phyloP scores from a whole-genome alignment of 108 stramenopile genomes.

The Nitzschia sp. region DNA sequence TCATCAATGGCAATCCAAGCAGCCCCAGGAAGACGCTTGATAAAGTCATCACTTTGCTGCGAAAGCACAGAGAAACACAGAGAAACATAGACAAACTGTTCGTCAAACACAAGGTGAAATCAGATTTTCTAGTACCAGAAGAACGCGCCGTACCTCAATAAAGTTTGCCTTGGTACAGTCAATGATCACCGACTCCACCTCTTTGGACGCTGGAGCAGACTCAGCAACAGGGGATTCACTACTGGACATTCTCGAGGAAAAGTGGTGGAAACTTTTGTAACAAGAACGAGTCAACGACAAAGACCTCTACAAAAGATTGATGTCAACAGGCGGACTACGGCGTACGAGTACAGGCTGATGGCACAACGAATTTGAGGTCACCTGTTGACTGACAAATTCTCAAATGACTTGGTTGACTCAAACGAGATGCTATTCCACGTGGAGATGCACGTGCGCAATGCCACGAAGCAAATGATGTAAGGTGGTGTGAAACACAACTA shows the following conservation, averaged over 20 bases:
- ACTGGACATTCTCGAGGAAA: too few species aligned
- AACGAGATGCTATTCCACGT: background rate
- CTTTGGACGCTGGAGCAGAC: background rate
- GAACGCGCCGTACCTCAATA: background rate
- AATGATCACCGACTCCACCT: slow-evolving; percentile 2
- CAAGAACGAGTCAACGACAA: too few species aligned
- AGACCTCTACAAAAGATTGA: too few species aligned
- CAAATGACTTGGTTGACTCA: too few species aligned
- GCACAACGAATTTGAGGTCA: too few species aligned
- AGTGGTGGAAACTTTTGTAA: too few species aligned
- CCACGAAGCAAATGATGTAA: background rate
- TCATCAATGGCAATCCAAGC: slow-evolving; percentile 76
- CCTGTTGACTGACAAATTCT: too few species aligned
- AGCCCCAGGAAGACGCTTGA: slow-evolving; percentile 61
- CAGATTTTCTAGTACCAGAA: background rate
- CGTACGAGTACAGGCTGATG: too few species aligned
- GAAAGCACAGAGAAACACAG: slow-evolving; percentile 3
- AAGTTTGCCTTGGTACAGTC: slow-evolving; percentile 8
- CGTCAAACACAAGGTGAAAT: background rate
- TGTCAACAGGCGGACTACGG: too few species aligned
- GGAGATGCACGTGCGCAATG: too few species aligned
- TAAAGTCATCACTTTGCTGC: slow-evolving; percentile 66
- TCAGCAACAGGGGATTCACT: too few species aligned
- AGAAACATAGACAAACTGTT: background rate
- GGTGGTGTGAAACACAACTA: background rate